A percentile compares a stretch with the other conserved stretches of the same genome.
phyloP scores from a whole-genome alignment of 192 early-diverging fungal species.

The Backusella psychrophila region DNA sequence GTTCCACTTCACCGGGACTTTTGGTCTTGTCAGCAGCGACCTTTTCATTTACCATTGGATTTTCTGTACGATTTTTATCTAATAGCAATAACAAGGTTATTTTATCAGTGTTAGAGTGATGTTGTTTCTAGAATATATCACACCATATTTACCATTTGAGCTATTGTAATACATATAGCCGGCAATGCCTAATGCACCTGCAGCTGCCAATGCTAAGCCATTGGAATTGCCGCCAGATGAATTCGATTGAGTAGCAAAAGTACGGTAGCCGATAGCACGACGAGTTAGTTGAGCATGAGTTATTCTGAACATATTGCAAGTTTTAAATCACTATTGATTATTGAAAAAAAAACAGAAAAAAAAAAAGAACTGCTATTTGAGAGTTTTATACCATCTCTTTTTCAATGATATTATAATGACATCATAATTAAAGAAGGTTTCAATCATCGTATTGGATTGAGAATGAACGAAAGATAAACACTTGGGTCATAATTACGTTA shows the following conservation, averaged over 20 bases:
- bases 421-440: not conserved
- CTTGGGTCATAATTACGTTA: not conserved
- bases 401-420: not conserved
- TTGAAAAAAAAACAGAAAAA: not conserved
- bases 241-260: not conserved
- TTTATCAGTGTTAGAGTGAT: not conserved
- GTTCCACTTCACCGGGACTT: not conserved
- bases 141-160: not conserved
- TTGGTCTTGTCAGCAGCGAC: not conserved
- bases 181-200: not conserved
- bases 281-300: not conserved
- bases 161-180: not conserved
- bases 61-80: not conserved
- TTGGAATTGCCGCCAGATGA: not conserved
- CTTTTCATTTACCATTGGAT: constrained; percentile 10
- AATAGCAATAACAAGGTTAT: not conserved
- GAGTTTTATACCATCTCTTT: not conserved
- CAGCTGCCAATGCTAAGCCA: not conserved
- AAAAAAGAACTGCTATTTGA: not conserved
- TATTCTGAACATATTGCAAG: not conserved
- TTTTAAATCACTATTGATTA: not conserved
- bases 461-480: not conserved
- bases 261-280: not conserved
- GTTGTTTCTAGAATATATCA: not conserved
- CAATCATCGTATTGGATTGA: not conserved